Evolutionary conservation across 495 filamentous ascomycete species (phyloP), one percentile per base, ranked within the genome.

Genomic region (Xylaria sp.): DNA sequence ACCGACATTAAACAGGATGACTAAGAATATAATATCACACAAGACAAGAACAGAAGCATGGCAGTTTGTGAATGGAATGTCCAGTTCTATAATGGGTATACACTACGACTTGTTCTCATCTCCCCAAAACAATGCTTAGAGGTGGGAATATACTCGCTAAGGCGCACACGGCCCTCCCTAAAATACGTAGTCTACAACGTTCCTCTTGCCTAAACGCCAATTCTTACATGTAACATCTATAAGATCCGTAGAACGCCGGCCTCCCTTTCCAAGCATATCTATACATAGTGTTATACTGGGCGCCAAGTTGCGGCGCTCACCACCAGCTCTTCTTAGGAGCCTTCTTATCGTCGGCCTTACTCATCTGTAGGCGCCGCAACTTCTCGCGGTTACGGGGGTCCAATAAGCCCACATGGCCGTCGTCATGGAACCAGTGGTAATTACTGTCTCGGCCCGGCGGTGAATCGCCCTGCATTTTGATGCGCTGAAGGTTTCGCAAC

Each of bases 401-500:
- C 5, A 85, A 64, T 15, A 85, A 71, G 12, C 76, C 77, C 35
- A 83, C 80, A 17, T 81, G 78, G 63, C 76, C 76, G 43, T 85
- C 83, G 55, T 84, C 80, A 40, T 79, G 82, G 71, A 80, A 83
- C 82, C 82, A 85, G 61, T 81, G 81, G 72, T 77, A 80, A 58
- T 75, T 78, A 50, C 75, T 74, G 33, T 75, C 64, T 12, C 70
- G 72, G 52, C 76, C 74, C 44, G 58, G 68, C 17, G 55, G 69
- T 55, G 76, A 55, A 37, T 76, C 73, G 43, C 80, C 76, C 70
- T 82, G 95, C 95, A 98, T 98, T 69, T 92, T 93, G 71, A 99
- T 89, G 57, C 94, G 88, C 81, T 97, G 95, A 40, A 98, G 90
- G 79, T 91, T 91, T 61, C 93, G 88, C 52, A 99, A 87, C 79